phyloP scores from a whole-genome alignment of 345 rosid genomes.

The Erucastrum elatum region DNA sequence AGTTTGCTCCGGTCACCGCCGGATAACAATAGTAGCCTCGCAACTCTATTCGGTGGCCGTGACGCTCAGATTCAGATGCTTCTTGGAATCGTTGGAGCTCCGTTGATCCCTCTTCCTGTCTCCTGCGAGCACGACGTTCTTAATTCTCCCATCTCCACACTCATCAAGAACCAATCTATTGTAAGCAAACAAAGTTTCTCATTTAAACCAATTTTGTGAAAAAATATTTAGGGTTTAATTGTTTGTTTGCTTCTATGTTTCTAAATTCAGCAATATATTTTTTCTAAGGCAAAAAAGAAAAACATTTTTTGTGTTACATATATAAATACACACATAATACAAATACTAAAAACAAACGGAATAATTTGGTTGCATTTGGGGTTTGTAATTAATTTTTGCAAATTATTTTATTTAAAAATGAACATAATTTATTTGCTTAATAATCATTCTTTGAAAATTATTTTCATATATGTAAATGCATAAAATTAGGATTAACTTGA shows the following conservation, averaged over 20 bases:
- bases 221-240: not conserved
- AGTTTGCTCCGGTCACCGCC: conserved; percentile 39
- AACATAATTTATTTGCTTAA: no score
- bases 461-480: not conserved
- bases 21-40: conserved; percentile 24
- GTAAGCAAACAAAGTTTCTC: conserved; percentile 13
- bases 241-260: not conserved
- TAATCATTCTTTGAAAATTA: not conserved
- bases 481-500: not conserved
- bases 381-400: no score
- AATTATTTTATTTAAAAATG: no score
- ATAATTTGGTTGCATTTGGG: no score
- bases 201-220: not conserved
- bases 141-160: conserved; percentile 44
- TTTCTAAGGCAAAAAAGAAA: no score
- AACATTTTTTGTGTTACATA: no score
- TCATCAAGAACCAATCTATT: conserved; percentile 40
- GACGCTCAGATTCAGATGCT: conserved; percentile 45
- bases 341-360: no score
- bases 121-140: conserved; percentile 21
- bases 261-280: no score
- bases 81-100: conserved; percentile 44
- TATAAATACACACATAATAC: no score
- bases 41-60: conserved; percentile 31
- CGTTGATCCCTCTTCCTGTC: conserved; percentile 34